Conservation (phyloP, 352 stramenopile genomes). For the Pythium pyrilobum region DNA sequence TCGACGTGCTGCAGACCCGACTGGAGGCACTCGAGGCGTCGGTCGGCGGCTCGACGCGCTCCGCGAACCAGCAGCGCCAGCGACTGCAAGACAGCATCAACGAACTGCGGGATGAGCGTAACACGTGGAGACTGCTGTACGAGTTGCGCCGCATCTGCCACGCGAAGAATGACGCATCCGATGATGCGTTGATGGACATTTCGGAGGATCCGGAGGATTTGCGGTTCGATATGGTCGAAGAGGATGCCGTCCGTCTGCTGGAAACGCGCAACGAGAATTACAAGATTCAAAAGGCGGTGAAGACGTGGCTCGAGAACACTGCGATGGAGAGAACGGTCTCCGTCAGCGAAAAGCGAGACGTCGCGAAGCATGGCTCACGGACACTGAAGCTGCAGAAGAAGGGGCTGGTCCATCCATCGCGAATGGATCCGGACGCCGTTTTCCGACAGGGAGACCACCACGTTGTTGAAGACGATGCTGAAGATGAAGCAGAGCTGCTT, state of each 20-base stretch:
- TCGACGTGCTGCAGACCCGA: slow-evolving; percentile 63
- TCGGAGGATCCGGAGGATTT: slow-evolving; percentile 32
- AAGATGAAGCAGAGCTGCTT: slow-evolving; percentile 77
- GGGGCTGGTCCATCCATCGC: slow-evolving; percentile 22
- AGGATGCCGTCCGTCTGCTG: slow-evolving; percentile 59
- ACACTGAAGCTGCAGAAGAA: slow-evolving; percentile 65
- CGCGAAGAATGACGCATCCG: slow-evolving; percentile 23
- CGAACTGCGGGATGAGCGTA: slow-evolving; percentile 72
- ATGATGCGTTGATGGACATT: slow-evolving; percentile 30
- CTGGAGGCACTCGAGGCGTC: slow-evolving; percentile 49
- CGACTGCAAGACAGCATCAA: slow-evolving; percentile 46
- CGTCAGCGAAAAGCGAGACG: slow-evolving; percentile 51
- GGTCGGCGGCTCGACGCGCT: slow-evolving; percentile 13
- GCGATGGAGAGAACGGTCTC: slow-evolving; percentile 60
- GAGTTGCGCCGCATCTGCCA: slow-evolving; percentile 65
- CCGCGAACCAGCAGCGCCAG: slow-evolving; percentile 16
- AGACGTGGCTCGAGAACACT: slow-evolving; percentile 78
- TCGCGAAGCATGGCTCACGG: slow-evolving; percentile 34
- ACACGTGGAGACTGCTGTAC: slow-evolving; percentile 78
- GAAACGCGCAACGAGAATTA: slow-evolving; percentile 60
- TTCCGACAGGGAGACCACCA: slow-evolving; percentile 57
- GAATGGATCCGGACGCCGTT: slow-evolving; percentile 68
- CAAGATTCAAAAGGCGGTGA: slow-evolving; percentile 66
- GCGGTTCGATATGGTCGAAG: slow-evolving; percentile 74
- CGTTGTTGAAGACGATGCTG: slow-evolving; percentile 67